phyloP scores from a whole-genome alignment of 1,139 yeast genomes.

The Geotrichum carabidarum region DNA sequence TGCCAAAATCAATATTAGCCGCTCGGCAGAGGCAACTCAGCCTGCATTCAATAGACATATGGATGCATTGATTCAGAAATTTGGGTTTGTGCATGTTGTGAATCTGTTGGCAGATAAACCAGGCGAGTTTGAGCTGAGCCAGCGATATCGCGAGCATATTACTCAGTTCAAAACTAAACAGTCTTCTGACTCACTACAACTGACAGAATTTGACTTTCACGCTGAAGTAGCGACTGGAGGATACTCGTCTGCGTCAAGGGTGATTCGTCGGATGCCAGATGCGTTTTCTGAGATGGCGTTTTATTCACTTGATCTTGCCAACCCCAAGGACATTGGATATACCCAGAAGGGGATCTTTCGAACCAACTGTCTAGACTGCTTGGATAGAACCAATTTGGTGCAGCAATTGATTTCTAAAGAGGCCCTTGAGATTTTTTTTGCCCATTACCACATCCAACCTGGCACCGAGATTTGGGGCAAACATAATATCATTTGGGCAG shows the following conservation, averaged over 20 bases:
- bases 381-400: conserved; percentile 88
- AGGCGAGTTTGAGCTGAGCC: conserved; percentile 67
- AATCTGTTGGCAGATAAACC: conserved; percentile 77
- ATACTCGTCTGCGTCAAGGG: conserved; percentile 72
- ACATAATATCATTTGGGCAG: conserved; percentile 92
- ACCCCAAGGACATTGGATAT: conserved; percentile 46
- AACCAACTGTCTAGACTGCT: conserved; percentile 89
- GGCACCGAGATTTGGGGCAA: conserved; percentile 51
- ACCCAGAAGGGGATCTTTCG: conserved; percentile 88
- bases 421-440: conserved; percentile 62
- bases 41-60: conserved; percentile 85
- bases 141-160: conserved; percentile 57
- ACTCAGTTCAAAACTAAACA: conserved; percentile 43
- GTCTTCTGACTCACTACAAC: conserved; percentile 40
- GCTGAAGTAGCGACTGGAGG: conserved; percentile 85
- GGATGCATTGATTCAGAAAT: conserved; percentile 58
- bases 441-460: conserved; percentile 44
- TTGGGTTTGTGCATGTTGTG: conserved; percentile 82
- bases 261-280: conserved; percentile 58
- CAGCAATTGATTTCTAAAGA: conserved; percentile 77
- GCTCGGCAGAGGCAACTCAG: conserved; percentile 88
- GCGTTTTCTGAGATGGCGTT: conserved; percentile 76
- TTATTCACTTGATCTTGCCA: conserved; percentile 52
- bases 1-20: conserved; percentile 78
- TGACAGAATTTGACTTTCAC: conserved; percentile 89